phyloP scores from a whole-genome alignment of 352 stramenopile species.

The Phytophthora pistaciae region DNA sequence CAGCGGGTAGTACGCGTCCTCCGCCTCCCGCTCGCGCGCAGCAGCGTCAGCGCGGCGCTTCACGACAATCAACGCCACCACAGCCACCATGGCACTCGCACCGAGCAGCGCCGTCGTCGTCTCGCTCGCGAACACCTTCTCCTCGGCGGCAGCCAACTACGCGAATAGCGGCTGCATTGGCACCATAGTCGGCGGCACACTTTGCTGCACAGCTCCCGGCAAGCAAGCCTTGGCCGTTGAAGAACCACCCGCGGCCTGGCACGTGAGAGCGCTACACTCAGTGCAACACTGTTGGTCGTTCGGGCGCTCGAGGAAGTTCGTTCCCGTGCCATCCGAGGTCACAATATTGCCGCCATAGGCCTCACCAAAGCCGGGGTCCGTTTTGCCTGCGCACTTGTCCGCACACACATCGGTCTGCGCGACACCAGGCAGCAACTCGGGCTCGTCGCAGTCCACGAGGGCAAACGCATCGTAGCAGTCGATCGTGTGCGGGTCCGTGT shows the following conservation, averaged over 20 bases:
- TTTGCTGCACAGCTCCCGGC: too few species aligned
- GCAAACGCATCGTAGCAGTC: conserved; percentile 47
- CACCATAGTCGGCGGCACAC: too few species aligned
- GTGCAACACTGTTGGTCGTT: too few species aligned
- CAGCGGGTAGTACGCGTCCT: conserved; percentile 71
- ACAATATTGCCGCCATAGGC: conserved; percentile 56
- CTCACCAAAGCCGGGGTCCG: conserved; percentile 39
- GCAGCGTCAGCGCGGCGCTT: not conserved
- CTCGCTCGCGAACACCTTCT: conserved; percentile 9
- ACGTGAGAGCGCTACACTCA: too few species aligned
- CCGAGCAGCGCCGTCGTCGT: conserved; percentile 40
- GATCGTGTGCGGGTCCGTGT: conserved; percentile 18
- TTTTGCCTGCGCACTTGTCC: conserved; percentile 36
- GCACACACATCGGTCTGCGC: conserved; percentile 33
- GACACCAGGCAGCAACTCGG: conserved; percentile 38
- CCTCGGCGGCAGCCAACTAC: conserved; percentile 21
- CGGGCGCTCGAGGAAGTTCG: too few species aligned
- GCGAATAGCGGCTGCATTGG: conserved; percentile 19
- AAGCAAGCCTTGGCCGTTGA: too few species aligned
- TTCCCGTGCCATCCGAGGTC: not conserved
- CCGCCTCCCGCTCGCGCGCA: not conserved
- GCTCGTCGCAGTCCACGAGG: conserved; percentile 61
- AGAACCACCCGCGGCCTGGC: too few species aligned
- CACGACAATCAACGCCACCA: not conserved
- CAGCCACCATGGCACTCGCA: conserved; percentile 21